phyloP scores from a whole-genome alignment of 2,329 filamentous ascomycete species.

The Ceratocystis ficicola region DNA sequence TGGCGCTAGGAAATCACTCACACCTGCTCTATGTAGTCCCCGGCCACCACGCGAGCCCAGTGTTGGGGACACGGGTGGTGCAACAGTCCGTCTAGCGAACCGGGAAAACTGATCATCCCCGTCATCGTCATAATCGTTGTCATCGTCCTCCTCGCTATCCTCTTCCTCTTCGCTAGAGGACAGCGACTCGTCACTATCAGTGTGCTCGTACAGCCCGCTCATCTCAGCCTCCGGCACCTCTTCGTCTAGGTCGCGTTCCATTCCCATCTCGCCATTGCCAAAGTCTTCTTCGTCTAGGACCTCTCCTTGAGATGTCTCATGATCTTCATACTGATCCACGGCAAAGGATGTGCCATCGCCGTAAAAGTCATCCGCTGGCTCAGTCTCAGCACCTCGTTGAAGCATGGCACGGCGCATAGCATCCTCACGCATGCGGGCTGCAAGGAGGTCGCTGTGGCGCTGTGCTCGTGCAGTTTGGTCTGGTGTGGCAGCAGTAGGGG shows the following conservation, averaged over 20 bases:
- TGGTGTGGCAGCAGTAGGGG: slow-evolving; percentile 25
- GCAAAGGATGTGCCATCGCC: slow-evolving; percentile 36
- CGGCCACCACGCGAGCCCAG: slow-evolving; percentile 27
- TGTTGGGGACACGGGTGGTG: slow-evolving; percentile 32
- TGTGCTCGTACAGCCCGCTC: slow-evolving; percentile 59
- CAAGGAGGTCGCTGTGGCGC: slow-evolving; percentile 38
- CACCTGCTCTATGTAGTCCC: slow-evolving; percentile 40
- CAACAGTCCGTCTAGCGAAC: slow-evolving; percentile 24
- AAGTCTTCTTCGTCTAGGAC: slow-evolving; percentile 54
- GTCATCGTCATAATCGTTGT: slow-evolving; percentile 52
- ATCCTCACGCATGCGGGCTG: slow-evolving; percentile 44
- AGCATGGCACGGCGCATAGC: slow-evolving; percentile 41
- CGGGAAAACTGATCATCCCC: slow-evolving; percentile 16
- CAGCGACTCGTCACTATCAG: slow-evolving; percentile 57
- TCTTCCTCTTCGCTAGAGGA: slow-evolving; percentile 39
- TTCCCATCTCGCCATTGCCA: slow-evolving; percentile 36
- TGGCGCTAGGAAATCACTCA: slow-evolving; percentile 42
- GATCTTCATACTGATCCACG: slow-evolving; percentile 12
- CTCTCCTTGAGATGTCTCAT: slow-evolving; percentile 32
- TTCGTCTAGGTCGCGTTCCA: slow-evolving; percentile 59
- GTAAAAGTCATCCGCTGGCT: slow-evolving; percentile 38
- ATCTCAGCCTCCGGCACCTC: slow-evolving; percentile 53
- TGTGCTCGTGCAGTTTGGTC: slow-evolving; percentile 32
- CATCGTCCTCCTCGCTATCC: slow-evolving; percentile 41
- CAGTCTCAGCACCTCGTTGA: slow-evolving; percentile 31